Conservation (phyloP, 2,329 filamentous ascomycete species). For the Aspergillus sp. region DNA sequence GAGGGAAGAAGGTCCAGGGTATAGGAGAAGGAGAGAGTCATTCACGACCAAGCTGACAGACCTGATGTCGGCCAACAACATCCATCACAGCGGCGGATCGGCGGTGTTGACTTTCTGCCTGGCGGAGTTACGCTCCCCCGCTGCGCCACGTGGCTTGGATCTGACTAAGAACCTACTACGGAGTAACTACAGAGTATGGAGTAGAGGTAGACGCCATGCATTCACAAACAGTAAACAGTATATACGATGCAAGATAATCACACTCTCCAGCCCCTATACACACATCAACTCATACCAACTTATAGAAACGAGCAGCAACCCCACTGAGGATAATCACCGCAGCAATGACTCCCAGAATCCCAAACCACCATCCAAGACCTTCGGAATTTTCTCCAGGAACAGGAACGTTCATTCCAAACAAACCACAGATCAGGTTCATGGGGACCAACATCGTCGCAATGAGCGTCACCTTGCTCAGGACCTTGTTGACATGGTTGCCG, state of each 20-base stretch:
- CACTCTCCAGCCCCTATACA: not conserved
- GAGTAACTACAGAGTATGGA: too few relatives aligned
- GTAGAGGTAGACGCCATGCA: not conserved
- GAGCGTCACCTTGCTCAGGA: slow-evolving; percentile 92
- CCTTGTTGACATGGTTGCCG: slow-evolving; percentile 82
- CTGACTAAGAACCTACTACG: too few relatives aligned
- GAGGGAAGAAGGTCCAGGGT: slow-evolving; percentile 4
- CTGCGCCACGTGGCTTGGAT: too few relatives aligned
- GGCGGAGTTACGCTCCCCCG: not conserved
- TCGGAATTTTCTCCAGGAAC: slow-evolving; percentile 41
- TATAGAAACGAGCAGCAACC: slow-evolving; percentile 40
- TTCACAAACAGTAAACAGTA: not conserved
- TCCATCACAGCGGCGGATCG: not conserved
- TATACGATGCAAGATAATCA: not conserved
- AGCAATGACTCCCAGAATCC: slow-evolving; percentile 47
- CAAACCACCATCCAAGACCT: slow-evolving; percentile 49
- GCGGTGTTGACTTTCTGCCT: not conserved
- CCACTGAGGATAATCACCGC: slow-evolving; percentile 41
- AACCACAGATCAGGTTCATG: slow-evolving; percentile 79
- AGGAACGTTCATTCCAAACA: slow-evolving; percentile 53
- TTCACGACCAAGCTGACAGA: not conserved
- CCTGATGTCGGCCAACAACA: not conserved
- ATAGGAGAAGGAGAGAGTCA: not conserved
- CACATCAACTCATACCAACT: slow-evolving; percentile 33
- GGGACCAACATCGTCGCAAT: slow-evolving; percentile 94